These are phyloP conservation scores for Bretschneidera sinensis DNA, from an alignment of 345 rosid genomes.

Conservation along the genomic window DNA sequence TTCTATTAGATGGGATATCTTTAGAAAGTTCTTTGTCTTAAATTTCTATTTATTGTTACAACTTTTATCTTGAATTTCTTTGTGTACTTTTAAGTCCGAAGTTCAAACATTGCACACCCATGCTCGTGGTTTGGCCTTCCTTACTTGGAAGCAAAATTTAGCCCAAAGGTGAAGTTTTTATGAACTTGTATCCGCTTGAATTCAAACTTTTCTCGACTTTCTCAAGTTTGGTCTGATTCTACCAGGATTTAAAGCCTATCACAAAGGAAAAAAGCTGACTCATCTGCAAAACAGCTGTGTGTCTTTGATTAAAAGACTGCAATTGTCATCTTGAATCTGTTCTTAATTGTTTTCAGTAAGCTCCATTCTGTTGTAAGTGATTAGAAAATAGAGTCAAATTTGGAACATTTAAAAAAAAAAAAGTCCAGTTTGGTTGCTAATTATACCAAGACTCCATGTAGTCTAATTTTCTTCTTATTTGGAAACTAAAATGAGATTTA, in stretches of 20 bases:
- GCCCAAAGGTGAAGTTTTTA: no score
- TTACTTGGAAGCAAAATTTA: neutral
- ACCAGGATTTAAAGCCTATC: neutral
- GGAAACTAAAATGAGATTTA: neutral
- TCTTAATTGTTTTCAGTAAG: no score
- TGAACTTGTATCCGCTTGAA: neutral
- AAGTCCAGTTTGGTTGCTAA: neutral
- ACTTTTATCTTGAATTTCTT: neutral
- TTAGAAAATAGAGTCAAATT: no score
- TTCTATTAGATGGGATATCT: neutral
- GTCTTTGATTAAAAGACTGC: no score
- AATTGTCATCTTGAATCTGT: no score
- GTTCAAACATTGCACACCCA: neutral
- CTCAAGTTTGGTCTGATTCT: neutral
- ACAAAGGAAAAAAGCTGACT: neutral
- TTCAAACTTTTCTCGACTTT: neutral
- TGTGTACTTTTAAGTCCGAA: no score
- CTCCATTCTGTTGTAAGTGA: no score
- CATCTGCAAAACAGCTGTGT: no score
- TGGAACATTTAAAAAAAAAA: no score
- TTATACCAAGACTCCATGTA: neutral
- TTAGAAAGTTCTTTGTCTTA: neutral
- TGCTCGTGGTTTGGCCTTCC: neutral
- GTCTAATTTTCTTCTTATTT: neutral
- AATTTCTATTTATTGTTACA: neutral